phyloP scores from a whole-genome alignment of 257 asterid genomes.

The Voacanga thouarsii region DNA sequence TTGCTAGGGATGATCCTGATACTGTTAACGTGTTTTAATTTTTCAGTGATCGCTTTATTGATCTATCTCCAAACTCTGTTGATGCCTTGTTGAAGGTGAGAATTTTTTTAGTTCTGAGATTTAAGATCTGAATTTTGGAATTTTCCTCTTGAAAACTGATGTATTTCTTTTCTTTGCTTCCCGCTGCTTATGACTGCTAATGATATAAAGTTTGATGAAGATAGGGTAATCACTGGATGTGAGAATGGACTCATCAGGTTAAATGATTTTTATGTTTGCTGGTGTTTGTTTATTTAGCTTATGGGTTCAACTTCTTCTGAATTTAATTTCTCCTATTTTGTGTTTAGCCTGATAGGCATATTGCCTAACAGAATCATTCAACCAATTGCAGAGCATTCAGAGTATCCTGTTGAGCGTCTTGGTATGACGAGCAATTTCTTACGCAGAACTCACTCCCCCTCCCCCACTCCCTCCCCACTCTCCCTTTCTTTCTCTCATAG shows the following conservation, averaged over 20 bases:
- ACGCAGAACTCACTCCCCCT: not conserved
- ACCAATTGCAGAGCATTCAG: constrained; percentile 92
- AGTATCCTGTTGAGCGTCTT: constrained; percentile 80
- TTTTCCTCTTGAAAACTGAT: constrained; percentile 4
- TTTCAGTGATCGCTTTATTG: constrained; percentile 84
- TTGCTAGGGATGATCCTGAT: constrained; percentile 16
- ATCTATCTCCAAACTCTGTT: constrained; percentile 76
- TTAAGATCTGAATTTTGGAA: not conserved
- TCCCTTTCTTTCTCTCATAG: not conserved
- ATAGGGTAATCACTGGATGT: constrained; percentile 74
- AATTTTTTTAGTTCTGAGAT: constrained; percentile 9
- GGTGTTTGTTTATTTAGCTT: constrained; percentile 10
- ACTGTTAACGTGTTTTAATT: constrained; percentile 15
- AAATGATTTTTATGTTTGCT: not conserved
- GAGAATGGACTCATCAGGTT: constrained; percentile 90
- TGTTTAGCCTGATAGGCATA: constrained; percentile 73
- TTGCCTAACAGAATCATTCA: constrained; percentile 88
- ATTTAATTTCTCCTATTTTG: constrained; percentile 16
- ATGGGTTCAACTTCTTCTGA: not conserved
- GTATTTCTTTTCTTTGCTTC: constrained; percentile 9
- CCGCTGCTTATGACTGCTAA: not conserved
- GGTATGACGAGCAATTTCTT: constrained; percentile 40
- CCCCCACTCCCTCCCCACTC: not conserved
- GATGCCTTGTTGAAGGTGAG: constrained; percentile 83
- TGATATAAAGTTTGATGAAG: constrained; percentile 80